Percentiles rank a stretch among this genome's conserved stretches.
Evolutionary conservation across 768 basidiomycete species (phyloP).

Genomic region (Multifurca ochricompacta): DNA sequence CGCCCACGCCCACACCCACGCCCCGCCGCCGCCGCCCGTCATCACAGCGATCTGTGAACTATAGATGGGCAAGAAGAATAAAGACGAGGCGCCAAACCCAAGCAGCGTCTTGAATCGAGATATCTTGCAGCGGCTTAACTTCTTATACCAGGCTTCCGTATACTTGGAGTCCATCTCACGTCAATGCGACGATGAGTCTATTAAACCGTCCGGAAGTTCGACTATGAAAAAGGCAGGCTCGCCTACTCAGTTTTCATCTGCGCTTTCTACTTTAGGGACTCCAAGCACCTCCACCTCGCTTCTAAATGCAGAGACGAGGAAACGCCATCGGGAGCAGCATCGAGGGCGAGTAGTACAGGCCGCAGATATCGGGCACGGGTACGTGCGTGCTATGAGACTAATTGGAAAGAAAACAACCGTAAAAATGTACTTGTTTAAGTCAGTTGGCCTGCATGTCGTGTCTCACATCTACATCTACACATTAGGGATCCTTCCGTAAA

Average conservation of each 20-base stretch:
- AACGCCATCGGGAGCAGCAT: conserved; percentile 5
- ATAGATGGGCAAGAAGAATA: conserved; percentile 59
- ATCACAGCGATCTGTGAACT: too few species aligned
- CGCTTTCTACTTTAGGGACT: not conserved
- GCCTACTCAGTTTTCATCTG: not conserved
- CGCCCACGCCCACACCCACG: too few species aligned
- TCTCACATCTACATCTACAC: not conserved
- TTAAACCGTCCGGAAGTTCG: too few species aligned
- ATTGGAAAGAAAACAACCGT: conserved; percentile 73
- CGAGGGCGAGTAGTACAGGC: conserved; percentile 28
- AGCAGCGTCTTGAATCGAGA: conserved; percentile 59
- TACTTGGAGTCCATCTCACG: conserved; percentile 40
- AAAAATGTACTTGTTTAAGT: conserved; percentile 49
- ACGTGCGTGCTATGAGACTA: conserved; percentile 55
- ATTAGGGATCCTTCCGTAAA: conserved; percentile 77
- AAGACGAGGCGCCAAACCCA: conserved; percentile 48
- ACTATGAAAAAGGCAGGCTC: too few species aligned
- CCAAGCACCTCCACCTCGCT: not conserved
- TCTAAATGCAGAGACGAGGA: not conserved
- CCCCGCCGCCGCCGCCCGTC: not conserved
- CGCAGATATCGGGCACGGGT: conserved; percentile 54
- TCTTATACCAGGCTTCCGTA: conserved; percentile 74
- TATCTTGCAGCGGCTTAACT: conserved; percentile 76
- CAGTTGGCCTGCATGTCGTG: not conserved
- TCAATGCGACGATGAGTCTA: not conserved